phyloP scores from a whole-genome alignment of 1,139 yeast species.

The Yamadazyma jaroonii region DNA sequence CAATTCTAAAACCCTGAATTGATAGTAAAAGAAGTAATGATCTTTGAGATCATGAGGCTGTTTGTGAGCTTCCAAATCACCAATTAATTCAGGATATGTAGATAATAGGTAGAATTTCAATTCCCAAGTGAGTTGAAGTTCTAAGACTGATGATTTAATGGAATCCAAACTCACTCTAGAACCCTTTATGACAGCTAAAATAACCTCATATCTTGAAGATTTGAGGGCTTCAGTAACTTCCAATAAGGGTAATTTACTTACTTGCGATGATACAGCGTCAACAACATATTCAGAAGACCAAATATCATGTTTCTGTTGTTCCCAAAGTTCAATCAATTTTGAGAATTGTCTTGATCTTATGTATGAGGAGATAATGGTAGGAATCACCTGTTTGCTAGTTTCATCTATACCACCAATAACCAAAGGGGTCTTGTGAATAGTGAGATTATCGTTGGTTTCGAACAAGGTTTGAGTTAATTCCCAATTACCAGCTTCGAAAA shows the following conservation, averaged over 20 bases:
- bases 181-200: slow-evolving; percentile 38
- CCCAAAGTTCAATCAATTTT: slow-evolving; percentile 51
- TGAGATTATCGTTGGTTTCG: slow-evolving; percentile 50
- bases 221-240: too few relatives aligned
- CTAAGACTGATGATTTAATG: slow-evolving; percentile 8
- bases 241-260: too few relatives aligned
- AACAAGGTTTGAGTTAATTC: slow-evolving; percentile 41
- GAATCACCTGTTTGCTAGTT: not conserved
- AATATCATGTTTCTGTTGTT: slow-evolving; percentile 9
- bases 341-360: slow-evolving; percentile 58
- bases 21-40: slow-evolving; percentile 4
- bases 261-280: too few relatives aligned
- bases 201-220: too few relatives aligned
- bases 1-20: slow-evolving; percentile 8
- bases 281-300: slow-evolving; percentile 20
- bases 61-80: not conserved
- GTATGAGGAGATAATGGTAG: slow-evolving; percentile 41
- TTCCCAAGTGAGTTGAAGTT: slow-evolving; percentile 5
- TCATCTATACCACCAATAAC: not conserved
- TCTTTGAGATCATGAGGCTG: not conserved
- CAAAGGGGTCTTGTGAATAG: slow-evolving; percentile 34
- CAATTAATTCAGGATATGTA: slow-evolving; percentile 6
- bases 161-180: slow-evolving; percentile 11
- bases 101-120: slow-evolving; percentile 10
- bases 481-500: slow-evolving; percentile 39